Evolutionary conservation across 352 stramenopile genomes (phyloP).

Genomic region (Albugo laibachii): DNA sequence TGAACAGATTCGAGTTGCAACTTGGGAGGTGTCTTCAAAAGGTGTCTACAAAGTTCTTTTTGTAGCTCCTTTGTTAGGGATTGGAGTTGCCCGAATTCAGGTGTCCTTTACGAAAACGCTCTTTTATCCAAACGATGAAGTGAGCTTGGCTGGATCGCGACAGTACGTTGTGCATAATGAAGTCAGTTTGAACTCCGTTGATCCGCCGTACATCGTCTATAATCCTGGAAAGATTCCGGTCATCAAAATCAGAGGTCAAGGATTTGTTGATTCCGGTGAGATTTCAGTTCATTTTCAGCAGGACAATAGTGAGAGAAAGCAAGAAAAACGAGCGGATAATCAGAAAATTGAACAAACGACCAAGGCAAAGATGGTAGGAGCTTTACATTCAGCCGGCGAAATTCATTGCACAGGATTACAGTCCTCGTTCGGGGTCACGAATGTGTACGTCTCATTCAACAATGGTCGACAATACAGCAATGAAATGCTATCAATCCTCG

Average conservation of each 20-base stretch:
- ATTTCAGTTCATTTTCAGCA: conserved; percentile 30
- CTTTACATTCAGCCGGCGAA: conserved; percentile 22
- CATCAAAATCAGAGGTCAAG: conserved; percentile 26
- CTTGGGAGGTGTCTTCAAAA: conserved; percentile 29
- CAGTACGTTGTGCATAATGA: conserved; percentile 31
- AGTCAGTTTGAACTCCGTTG: conserved; percentile 16
- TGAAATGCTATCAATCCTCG: conserved; percentile 15
- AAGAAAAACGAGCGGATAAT: background rate
- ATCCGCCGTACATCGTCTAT: conserved; percentile 37
- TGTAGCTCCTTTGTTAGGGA: conserved; percentile 27
- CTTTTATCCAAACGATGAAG: conserved; percentile 23
- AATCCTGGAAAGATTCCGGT: conserved; percentile 32
- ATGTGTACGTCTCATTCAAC: conserved; percentile 36
- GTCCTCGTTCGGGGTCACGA: conserved; percentile 41
- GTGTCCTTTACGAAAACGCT: conserved; percentile 30
- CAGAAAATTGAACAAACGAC: background rate
- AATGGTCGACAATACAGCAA: conserved; percentile 33
- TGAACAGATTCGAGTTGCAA: conserved; percentile 23
- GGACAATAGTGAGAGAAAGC: conserved; percentile 4
- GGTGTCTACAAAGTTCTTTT: conserved; percentile 46
- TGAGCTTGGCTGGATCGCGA: background rate
- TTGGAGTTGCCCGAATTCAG: conserved; percentile 23
- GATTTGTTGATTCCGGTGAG: conserved; percentile 41
- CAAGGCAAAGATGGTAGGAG: conserved; percentile 27
- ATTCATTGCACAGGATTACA: conserved; percentile 18